A percentile compares a stretch with the other conserved stretches of the same genome.
Evolutionary conservation across 495 filamentous ascomycete genomes (phyloP).

Genomic region (Pyrenula aspistea): DNA sequence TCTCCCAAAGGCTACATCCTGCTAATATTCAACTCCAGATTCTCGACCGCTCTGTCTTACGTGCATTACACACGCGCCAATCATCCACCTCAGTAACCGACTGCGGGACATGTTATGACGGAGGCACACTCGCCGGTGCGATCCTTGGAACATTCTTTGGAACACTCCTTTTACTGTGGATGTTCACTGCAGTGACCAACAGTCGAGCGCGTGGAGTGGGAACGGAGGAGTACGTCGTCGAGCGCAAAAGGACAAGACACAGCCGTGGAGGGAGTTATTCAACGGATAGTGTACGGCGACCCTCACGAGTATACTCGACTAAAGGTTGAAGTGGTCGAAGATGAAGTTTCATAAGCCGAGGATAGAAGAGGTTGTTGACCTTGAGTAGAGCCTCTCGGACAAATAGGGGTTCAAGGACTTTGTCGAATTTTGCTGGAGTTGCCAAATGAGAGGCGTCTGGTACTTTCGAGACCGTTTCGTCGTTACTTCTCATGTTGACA

Average conservation of each 20-base stretch:
- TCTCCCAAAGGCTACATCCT: not conserved
- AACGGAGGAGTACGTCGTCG: not conserved
- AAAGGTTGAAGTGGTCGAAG: not conserved
- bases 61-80: conserved; percentile 1
- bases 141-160: not conserved
- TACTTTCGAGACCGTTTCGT: too few relatives aligned
- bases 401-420: too few relatives aligned
- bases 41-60: not conserved
- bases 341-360: too few relatives aligned
- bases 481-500: too few relatives aligned
- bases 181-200: not conserved
- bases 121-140: not conserved
- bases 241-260: not conserved
- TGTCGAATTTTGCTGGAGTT: too few relatives aligned
- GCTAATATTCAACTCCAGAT: not conserved
- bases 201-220: not conserved
- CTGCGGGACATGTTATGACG: not conserved
- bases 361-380: too few relatives aligned
- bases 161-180: not conserved
- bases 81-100: not conserved
- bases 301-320: not conserved
- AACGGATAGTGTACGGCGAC: not conserved
- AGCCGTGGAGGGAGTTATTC: not conserved
- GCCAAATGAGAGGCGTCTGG: too few relatives aligned
- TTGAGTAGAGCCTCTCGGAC: too few relatives aligned